phyloP scores from a whole-genome alignment of 768 basidiomycete species.

The Lactarius indigo region DNA sequence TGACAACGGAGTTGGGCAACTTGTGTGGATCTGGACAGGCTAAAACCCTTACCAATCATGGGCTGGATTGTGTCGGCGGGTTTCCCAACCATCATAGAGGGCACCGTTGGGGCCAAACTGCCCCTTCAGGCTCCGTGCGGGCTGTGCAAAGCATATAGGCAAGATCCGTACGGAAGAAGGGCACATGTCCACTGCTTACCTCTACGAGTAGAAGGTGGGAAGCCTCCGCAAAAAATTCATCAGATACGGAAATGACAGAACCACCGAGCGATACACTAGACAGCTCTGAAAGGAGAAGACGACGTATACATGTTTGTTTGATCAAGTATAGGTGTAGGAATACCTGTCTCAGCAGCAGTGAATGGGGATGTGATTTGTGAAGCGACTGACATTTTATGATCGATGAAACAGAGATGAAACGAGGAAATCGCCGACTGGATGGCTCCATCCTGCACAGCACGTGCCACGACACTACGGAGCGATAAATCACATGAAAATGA shows the following conservation, averaged over 20 bases:
- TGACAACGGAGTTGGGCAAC: not conserved
- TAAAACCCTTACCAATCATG: conserved; percentile 71
- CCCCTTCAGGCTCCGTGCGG: conserved; percentile 86
- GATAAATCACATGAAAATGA: conserved; percentile 29
- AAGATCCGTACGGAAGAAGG: not conserved
- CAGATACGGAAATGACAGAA: conserved; percentile 69
- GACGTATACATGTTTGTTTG: not conserved
- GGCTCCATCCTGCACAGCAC: conserved; percentile 42
- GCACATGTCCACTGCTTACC: conserved; percentile 42
- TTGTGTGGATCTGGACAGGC: not conserved
- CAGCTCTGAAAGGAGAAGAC: conserved; percentile 55
- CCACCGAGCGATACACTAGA: conserved; percentile 85
- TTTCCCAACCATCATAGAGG: conserved; percentile 93
- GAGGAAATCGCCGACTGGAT: conserved; percentile 48
- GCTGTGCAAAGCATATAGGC: conserved; percentile 41
- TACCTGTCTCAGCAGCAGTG: conserved; percentile 49
- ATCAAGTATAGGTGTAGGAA: not conserved
- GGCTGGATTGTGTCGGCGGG: conserved; percentile 78
- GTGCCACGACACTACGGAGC: not conserved
- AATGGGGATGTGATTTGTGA: conserved; percentile 43
- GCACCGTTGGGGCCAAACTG: conserved; percentile 97
- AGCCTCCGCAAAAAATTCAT: conserved; percentile 95
- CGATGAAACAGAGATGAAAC: conserved; percentile 18
- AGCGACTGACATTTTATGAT: conserved; percentile 28
- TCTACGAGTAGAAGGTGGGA: conserved; percentile 77